Base-by-base conservation (phyloP, 2,329 filamentous ascomycete genomes). In the Aspergillus tanneri region DNA sequence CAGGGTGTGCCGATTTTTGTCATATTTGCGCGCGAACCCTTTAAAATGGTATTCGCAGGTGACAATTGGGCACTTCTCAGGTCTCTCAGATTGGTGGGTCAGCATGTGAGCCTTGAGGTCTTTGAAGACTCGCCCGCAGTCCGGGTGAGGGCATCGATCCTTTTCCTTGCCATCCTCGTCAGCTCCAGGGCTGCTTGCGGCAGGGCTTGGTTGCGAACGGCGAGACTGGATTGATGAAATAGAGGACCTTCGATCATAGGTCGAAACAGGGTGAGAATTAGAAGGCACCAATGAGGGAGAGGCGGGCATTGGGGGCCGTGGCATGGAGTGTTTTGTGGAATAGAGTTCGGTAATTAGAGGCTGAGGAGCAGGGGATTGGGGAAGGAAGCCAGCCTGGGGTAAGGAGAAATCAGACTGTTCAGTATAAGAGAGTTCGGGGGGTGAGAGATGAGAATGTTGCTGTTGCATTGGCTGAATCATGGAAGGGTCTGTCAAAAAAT, bases 71-170 rank as follows among this genome's bases (percentile, higher is more conserved):
- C 91, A 96, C 75, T 96, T 96, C 67, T 96, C 90, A 0, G 91
- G 91, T 19, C 91, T 80, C 73, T 96, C 90, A 49, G 84, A 87
- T 71, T 93, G 88, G 69, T 96, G 91, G 0, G 91, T 96, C 66
- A 96, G 81, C 87, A 95, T 92, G 71, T 96, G 91, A 7, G 91
- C 90, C 72, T 92, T 92, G 55, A 95, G 75, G 64, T 96, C 90
- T 73, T 95, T 95, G 80, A 95, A 95, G 49, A 85, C 79, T 62
- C 87, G 85, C 55, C 90, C 89, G 62, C 90, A 96, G 49, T 92
- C 89, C 5, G 87, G 84, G 63, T 90, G 85, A 1, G 88, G 87
- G 75, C 90, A 95, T 53, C 87, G 79, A 25, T 80, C 81, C 62
- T 86, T 86, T 62, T 85, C 80, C 51, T 74, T 72, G 28, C 67